Base-by-base conservation (phyloP, 352 stramenopile genomes). In the Globisporangium paroecandrum region DNA sequence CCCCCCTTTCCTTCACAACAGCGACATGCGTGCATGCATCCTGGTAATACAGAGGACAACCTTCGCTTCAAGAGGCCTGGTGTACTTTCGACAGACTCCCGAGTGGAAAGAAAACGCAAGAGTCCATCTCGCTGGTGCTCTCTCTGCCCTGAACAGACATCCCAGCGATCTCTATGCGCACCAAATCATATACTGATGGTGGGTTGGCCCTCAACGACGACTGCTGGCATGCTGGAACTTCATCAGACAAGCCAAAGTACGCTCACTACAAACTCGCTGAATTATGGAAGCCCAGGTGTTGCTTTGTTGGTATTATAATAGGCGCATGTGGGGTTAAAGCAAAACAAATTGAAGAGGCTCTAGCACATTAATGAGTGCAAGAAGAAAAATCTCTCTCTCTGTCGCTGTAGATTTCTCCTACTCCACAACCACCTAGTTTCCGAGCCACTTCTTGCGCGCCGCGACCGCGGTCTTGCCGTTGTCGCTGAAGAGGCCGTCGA, bases 401-500 rank as follows among this genome's bases (percentile, higher is more conserved):
- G 13, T 47, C 15, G 7, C 13, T 51, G 43, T 20, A 22, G 18
- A 22, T 7, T 20, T 22, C 43, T 47, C 13, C 12, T 49, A 8
- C 4, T 8, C 49, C 15, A 27, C 4, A 25, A 2, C 6, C 1
- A 8, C 29, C 18, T 62, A 70, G 65, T 70, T 70, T 38, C 20
- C 71, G 32, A 83, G 53, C 73, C 77, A 87, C 49, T 72, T 66
- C 57, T 77, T 57, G 55, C 78, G 79, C 53, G 79, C 76, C 9
- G 72, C 66, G 51, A 84, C 76, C 7, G 79, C 67, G 24, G 70
- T 84, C 72, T 88, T 86, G 70, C 76, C 83, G 66, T 88, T 75
- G 70, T 88, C 79, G 56, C 65, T 84, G 73, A 92, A 90, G 54
- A 89, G 32, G 1, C 80, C 81, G 58, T 93, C 85, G 34, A 93